Percentiles rank a stretch among this genome's conserved stretches.
These are phyloP conservation scores for Dioscorea cayenensis DNA, from an alignment of 116 monocot species.

Conservation along the genomic window DNA sequence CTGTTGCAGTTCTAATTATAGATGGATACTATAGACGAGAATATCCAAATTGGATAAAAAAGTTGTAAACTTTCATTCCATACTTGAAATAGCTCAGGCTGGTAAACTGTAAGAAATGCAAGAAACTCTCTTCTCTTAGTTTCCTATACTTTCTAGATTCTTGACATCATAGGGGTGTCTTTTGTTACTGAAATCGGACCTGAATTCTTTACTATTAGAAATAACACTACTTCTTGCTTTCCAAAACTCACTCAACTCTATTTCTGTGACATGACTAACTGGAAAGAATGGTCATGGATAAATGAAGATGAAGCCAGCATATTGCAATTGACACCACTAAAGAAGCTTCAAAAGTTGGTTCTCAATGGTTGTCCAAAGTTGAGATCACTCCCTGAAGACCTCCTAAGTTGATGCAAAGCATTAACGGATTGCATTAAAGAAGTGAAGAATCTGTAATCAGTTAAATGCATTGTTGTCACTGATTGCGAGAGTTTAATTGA, in stretches of 20 bases:
- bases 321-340: background rate
- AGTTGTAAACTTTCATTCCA: constrained; percentile 7
- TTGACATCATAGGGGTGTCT: constrained; percentile 6
- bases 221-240: constrained; percentile 7
- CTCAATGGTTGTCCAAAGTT: no score
- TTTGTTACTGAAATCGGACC: constrained; percentile 9
- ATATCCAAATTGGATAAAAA: constrained; percentile 32
- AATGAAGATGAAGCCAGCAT: background rate
- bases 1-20: constrained; percentile 19
- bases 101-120: constrained; percentile 1
- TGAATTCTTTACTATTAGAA: constrained; percentile 2
- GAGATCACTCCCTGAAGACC: constrained; percentile 12
- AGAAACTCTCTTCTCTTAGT: constrained; percentile 15
- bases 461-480: constrained; percentile 12
- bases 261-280: constrained; percentile 15
- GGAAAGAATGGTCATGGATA: constrained; percentile 14
- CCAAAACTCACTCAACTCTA: constrained; percentile 20
- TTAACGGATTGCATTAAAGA: constrained; percentile 9
- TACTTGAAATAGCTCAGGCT: constrained; percentile 10
- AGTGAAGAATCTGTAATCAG: constrained; percentile 7
- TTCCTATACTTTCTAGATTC: constrained; percentile 18
- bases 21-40: constrained; percentile 20
- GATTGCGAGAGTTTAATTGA: constrained; percentile 5
- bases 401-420: constrained; percentile 7
- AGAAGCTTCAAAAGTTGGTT: constrained; percentile 7